Evolutionary conservation across 495 filamentous ascomycete species (phyloP).

Genomic region (Penicillium tannophilum): DNA sequence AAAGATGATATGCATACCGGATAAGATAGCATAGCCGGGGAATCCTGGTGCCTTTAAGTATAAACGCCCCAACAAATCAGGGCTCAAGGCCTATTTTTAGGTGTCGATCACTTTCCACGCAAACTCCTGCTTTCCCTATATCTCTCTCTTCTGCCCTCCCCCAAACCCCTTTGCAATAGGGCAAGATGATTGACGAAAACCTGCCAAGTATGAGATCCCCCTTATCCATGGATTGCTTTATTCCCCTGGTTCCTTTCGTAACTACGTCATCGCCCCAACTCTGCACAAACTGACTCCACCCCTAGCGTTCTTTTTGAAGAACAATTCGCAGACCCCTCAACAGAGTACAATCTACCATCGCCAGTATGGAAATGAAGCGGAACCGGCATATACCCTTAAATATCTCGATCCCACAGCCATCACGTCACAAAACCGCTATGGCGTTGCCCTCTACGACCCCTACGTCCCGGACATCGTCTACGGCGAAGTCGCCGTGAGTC

Average conservation of each 20-base stretch:
- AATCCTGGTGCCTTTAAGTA: slow-evolving; percentile 16
- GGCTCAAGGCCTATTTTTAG: slow-evolving; percentile 22
- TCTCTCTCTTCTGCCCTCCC: background rate
- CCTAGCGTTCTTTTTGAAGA: slow-evolving; percentile 66
- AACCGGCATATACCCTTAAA: slow-evolving; percentile 74
- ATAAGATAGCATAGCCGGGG: background rate
- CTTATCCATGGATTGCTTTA: background rate
- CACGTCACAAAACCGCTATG: slow-evolving; percentile 79
- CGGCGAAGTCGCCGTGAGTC: slow-evolving; percentile 81
- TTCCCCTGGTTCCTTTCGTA: background rate
- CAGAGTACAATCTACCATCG: slow-evolving; percentile 67
- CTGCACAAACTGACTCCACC: slow-evolving; percentile 34
- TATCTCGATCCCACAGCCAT: slow-evolving; percentile 71
- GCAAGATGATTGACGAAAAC: slow-evolving; percentile 88
- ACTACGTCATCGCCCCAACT: slow-evolving; percentile 33
- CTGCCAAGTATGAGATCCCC: slow-evolving; percentile 66
- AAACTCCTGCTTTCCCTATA: slow-evolving; percentile 6
- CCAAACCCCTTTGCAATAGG: background rate
- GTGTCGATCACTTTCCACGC: background rate
- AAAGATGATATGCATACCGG: background rate
- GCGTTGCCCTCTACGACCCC: slow-evolving; percentile 80
- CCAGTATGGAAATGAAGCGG: slow-evolving; percentile 77
- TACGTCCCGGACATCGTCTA: slow-evolving; percentile 79
- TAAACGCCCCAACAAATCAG: background rate
- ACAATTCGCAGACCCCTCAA: slow-evolving; percentile 51